These are phyloP conservation scores for Blepharisma japonicum DNA, from an alignment of 73 alveolate species.

Conservation along the genomic window DNA sequence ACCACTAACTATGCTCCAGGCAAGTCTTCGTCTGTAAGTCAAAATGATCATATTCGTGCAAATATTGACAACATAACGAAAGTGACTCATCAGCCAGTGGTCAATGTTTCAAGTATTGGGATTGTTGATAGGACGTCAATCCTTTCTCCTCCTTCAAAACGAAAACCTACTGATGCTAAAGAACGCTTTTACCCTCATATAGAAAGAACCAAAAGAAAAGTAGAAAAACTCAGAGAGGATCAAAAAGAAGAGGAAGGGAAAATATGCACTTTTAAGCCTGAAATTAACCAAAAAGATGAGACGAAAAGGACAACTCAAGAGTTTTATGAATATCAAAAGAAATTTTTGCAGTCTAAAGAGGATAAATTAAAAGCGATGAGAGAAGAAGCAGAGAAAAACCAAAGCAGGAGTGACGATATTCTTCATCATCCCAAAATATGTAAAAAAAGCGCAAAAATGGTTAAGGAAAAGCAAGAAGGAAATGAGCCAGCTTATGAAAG, in stretches of 20 bases:
- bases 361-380: neutral
- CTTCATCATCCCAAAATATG: conserved; percentile 4
- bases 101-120: neutral
- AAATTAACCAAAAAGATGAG: neutral
- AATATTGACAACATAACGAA: neutral
- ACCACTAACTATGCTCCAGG: neutral
- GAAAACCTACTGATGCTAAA: neutral
- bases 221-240: neutral
- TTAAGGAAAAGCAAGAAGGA: neutral
- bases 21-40: neutral
- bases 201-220: neutral
- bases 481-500: neutral
- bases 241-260: conserved; percentile 2
- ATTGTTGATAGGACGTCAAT: neutral
- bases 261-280: conserved; percentile 10
- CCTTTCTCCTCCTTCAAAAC: neutral
- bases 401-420: neutral
- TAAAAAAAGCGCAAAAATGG: neutral
- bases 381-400: neutral
- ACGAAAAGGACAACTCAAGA: neutral
- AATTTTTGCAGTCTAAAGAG: neutral
- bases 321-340: neutral
- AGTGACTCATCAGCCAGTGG: neutral
- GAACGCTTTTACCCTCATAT: neutral
- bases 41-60: neutral